Evolutionary conservation across 73 alveolate species (phyloP), one percentile per base, ranked within the genome.

Genomic region (Loxodes magnus): DNA sequence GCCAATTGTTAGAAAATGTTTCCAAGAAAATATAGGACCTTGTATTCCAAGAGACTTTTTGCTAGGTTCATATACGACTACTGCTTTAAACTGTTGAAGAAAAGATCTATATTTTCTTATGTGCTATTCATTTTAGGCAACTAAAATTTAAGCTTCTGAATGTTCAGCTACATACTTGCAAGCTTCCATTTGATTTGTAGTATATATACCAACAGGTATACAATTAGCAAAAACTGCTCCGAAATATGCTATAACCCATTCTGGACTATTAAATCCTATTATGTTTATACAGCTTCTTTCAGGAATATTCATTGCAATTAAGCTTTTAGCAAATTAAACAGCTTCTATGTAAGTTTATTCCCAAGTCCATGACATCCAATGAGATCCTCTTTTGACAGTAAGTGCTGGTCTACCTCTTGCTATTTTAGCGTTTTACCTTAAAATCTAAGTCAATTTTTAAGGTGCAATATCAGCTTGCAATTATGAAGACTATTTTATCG

Each of bases 201-300:
- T 74, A 55, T 84, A 84, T 16, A 84, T 74, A 23, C 96, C 96
- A 20, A 60, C 72, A 3, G 93, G 75, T 26, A 84, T 50, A 27
- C 74, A 57, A 38, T 74, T 56, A n/a, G 79, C 82, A 44, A 78
- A 28, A 21, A 84, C 67, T 28, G 87, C 44, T 12, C 96, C 96
- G 33, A 43, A 41, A 51, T 67, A 74, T 17, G 90, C 67, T 10
- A 73, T 79, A 22, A 68, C 69, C 96, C 96, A 84, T 26, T 79
- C 82, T 19, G 93, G 93, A 16, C 88, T 63, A 53, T 84, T 84
- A 67, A 61, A 79, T 5, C 96, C 96, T 12, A 79, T 72, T 21
- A 84, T 79, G 57, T 74, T 79, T 3, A 75, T 71, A 4, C 76
- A 33, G 25, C 68, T 48, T 63, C 74, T 43, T 43, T 72, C 76